Evolutionary conservation across 768 basidiomycete species (phyloP), one percentile per base, ranked within the genome.

Genomic region (Termitomyces sp.): DNA sequence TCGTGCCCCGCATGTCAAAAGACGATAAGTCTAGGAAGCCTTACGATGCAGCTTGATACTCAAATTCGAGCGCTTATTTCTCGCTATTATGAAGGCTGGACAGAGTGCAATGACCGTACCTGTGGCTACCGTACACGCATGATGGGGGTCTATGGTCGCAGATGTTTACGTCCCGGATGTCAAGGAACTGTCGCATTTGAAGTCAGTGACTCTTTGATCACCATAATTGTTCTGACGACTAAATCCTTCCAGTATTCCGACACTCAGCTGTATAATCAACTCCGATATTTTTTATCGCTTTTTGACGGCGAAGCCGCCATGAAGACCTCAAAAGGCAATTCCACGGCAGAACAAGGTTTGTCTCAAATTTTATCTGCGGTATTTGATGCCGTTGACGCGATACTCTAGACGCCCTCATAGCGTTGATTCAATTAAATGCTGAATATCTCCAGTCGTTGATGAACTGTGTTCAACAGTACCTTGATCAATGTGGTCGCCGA

Each of bases 81-180:
- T 8, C 82, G 78, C 65, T 98, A 95, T 72, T 98, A 99, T 68
- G 85, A 97, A 66, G 86, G 87, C 1, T 95, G 91, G 91, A 88
- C 83, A 1, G 75, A 89, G 6, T 99, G 97, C 72, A 82, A 94
- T 65, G 97, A 98, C 61, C 76, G 83, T 22, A 88, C 87, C 0
- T 99, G 97, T 67, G 83, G 83, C 9, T 79, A 85, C 60, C 82
- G 91, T 39, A 95, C 96, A n/a, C 80, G 97, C 20, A 91, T 88
- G 81, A 96, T 98, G 92, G 80, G 90, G 37, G 93, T 98, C 0
- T 95, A 94, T 70, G 95, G 93, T 6, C 81, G 86, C 34, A 78
- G 88, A 52, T 99, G 97, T 69, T 69, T 94, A 56, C 81, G 83
- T 48, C 73, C 70, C 6, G 84, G 81, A 11, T 96, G 94, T 71